Base-by-base conservation (phyloP, 1,139 yeast species). In the Pneumocystis oryctolagi region DNA sequence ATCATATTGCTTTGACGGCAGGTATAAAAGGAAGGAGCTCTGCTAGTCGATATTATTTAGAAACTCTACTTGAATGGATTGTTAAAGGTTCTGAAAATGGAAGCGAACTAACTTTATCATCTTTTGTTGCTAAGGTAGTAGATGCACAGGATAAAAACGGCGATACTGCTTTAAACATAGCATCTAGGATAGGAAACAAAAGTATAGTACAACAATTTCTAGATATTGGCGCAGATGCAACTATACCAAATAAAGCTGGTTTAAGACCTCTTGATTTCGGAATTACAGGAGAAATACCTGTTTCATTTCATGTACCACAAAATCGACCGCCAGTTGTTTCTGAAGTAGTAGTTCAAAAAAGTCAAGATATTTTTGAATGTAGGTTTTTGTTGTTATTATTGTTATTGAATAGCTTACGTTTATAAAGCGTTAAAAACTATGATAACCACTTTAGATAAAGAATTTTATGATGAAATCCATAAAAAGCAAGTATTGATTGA, bases 221-320 rank as follows among this genome's bases (percentile, higher is more conserved):
- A 31, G 95, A 86, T 67, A 84, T 92, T 60, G 92, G 94, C 39
- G 97, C 97, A 0, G 94, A 89, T 71, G 82, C 88, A 2, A 78
- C 79, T 56, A 77, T 88, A 59, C 81, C 89, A 3, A 94, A 92
- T 71, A 85, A 87, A 62, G 85, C 90, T 6, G 96, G 96, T 0
- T 79, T 89, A 40, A 82, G 87, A 66, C 95, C 98, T 1, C 76
- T 79, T 18, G 97, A 92, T 75, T 92, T 87, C 73, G 96, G 95
- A 62, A 78, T 84, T 30, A 66, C 64, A 20, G 59, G 62, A 58
- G 60, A 60, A 62, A 60, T 57, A 39, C 42, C 59, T 9, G 2
- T 28, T 14, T 57, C 59, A 18, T 39, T 57, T 62, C 69, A 67
- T 62, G 64, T 71, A 25, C 47, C 56, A 2, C 34, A 47, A 16